Evolutionary conservation across 1,284 basidiomycete species (phyloP).

Genomic region (Mycena citricolor): DNA sequence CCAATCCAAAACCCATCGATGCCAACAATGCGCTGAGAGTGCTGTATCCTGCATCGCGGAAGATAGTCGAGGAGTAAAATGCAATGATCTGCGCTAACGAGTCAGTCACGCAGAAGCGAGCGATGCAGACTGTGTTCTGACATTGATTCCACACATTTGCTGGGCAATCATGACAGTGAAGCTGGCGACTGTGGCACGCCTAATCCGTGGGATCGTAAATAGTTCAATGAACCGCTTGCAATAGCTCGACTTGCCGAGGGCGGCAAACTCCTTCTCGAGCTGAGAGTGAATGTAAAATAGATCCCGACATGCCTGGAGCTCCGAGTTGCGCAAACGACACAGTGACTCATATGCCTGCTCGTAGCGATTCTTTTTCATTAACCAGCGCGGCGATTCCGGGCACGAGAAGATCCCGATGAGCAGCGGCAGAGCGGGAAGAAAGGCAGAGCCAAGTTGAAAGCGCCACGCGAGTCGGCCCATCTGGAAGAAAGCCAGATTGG

Average conservation of each 20-base stretch:
- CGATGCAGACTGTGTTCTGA: no score
- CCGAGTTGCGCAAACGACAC: conserved; percentile 58
- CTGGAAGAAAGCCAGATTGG: conserved; percentile 48
- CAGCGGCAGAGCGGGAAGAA: conserved; percentile 53
- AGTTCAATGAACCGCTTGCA: conserved; percentile 55
- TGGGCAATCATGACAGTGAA: conserved; percentile 68
- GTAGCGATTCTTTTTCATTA: conserved; percentile 65
- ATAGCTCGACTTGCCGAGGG: conserved; percentile 49
- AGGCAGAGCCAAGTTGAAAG: conserved; percentile 54
- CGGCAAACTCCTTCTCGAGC: conserved; percentile 52
- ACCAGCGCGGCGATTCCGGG: conserved; percentile 66
- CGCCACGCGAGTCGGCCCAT: conserved; percentile 55
- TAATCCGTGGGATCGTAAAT: conserved; percentile 66
- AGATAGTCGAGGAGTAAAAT: conserved; percentile 36
- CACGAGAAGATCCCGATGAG: conserved; percentile 53
- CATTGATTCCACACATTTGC: conserved; percentile 50
- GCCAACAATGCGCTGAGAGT: conserved; percentile 41
- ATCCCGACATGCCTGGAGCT: conserved; percentile 63
- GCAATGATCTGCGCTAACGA: conserved; percentile 3
- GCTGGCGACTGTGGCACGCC: conserved; percentile 69
- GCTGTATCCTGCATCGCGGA: conserved; percentile 43
- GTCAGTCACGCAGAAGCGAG: no score
- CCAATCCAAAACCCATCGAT: conserved; percentile 54
- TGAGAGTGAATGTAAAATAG: conserved; percentile 60
- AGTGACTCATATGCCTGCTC: conserved; percentile 58